A percentile compares a stretch with the other conserved stretches of the same genome.
These are phyloP conservation scores for Colletotrichum noveboracense DNA, from an alignment of 2,329 filamentous ascomycete species.

Conservation along the genomic window DNA sequence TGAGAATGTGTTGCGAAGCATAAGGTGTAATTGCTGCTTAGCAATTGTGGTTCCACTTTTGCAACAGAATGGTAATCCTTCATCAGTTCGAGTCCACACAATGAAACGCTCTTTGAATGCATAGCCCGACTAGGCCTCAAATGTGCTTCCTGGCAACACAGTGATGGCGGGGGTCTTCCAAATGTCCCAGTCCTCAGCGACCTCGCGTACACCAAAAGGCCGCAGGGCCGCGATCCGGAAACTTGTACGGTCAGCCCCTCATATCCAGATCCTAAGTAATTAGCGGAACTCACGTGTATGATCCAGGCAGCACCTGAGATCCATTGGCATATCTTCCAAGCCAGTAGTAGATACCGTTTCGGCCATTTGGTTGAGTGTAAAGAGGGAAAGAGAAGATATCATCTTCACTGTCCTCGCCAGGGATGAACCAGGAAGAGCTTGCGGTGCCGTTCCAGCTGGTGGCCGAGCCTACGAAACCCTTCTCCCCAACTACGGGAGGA, in stretches of 20 bases:
- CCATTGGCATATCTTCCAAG: not conserved
- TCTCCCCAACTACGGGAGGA: conserved; percentile 40
- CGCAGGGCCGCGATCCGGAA: conserved; percentile 29
- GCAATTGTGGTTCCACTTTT: no score
- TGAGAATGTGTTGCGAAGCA: no score
- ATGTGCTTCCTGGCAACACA: not conserved
- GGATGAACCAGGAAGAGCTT: not conserved
- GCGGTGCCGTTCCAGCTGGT: conserved; percentile 29
- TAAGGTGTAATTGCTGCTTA: no score
- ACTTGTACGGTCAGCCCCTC: not conserved
- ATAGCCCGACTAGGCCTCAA: not conserved
- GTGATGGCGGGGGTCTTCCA: conserved; percentile 25
- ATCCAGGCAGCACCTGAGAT: not conserved
- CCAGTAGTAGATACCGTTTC: not conserved
- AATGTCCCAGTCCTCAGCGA: conserved; percentile 27
- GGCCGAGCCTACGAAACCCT: conserved; percentile 47
- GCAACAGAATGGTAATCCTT: no score
- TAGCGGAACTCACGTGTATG: not conserved
- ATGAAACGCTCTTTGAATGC: rapidly evolving
- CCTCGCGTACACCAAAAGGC: conserved; percentile 26
- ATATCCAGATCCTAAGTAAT: rapidly evolving
- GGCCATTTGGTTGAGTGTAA: not conserved
- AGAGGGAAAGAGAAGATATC: not conserved
- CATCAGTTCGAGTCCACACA: not conserved
- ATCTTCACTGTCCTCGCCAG: not conserved